Evolutionary conservation across 2,329 filamentous ascomycete species (phyloP).

Genomic region (Colletotrichum tropicicola): DNA sequence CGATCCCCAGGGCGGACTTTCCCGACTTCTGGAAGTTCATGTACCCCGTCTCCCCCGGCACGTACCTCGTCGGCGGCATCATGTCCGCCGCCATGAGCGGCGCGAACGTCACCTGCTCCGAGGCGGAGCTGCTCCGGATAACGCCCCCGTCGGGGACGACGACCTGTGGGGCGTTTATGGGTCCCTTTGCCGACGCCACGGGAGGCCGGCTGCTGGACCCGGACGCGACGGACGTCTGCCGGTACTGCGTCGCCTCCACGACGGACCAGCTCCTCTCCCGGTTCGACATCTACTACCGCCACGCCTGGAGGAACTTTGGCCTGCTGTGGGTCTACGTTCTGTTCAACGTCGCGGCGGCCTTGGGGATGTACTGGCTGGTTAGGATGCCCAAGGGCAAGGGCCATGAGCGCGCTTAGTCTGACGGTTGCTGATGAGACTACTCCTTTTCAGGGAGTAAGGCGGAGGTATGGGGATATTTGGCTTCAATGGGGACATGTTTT

Average conservation of each 20-base stretch:
- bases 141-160: constrained; percentile 54
- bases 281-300: constrained; percentile 52
- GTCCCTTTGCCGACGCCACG: constrained; percentile 46
- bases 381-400: constrained; percentile 37
- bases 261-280: constrained; percentile 47
- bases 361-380: constrained; percentile 58
- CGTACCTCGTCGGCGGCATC: constrained; percentile 73
- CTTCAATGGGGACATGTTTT: too few species aligned
- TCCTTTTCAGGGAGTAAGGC: too few species aligned
- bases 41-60: constrained; percentile 74
- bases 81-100: constrained; percentile 43
- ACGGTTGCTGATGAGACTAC: too few species aligned
- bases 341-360: constrained; percentile 56
- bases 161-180: constrained; percentile 62
- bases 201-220: constrained; percentile 60
- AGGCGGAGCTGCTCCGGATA: constrained; percentile 61
- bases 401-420: neutral
- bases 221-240: constrained; percentile 49
- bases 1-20: constrained; percentile 63
- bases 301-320: constrained; percentile 64
- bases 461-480: too few species aligned
- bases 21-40: constrained; percentile 77
- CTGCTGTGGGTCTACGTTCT: constrained; percentile 60
- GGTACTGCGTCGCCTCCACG: constrained; percentile 48
- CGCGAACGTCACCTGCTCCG: constrained; percentile 32